Percentiles rank a stretch among this genome's conserved stretches.
Evolutionary conservation across 192 early-diverging fungal genomes (phyloP).

Genomic region (Umbelopsis sp.): DNA sequence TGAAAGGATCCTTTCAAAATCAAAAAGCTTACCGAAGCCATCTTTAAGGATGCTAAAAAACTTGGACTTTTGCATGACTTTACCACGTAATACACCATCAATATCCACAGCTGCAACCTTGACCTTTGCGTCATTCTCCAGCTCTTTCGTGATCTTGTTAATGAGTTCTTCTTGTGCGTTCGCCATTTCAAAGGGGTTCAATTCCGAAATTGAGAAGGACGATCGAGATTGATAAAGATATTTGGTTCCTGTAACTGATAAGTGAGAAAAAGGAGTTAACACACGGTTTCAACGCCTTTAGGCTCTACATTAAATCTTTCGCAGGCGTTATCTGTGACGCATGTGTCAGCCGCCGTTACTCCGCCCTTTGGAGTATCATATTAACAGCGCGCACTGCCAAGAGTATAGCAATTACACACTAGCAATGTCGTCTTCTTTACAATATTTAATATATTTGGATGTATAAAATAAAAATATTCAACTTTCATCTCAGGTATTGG

Average conservation of each 20-base stretch:
- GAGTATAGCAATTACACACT: background rate
- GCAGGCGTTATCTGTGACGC: conserved; percentile 1
- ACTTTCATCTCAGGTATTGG: no score
- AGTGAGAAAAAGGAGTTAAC: background rate
- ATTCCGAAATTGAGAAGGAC: background rate
- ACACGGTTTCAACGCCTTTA: background rate
- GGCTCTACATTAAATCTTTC: background rate
- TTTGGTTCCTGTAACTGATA: background rate
- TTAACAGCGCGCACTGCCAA: background rate
- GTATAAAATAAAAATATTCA: no score
- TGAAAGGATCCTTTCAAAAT: background rate
- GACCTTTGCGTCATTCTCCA: conserved; percentile 48
- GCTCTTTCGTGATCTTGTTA: background rate
- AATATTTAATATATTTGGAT: no score
- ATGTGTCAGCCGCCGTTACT: background rate
- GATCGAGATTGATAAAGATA: background rate
- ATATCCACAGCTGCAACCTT: conserved; percentile 74
- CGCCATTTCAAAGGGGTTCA: background rate
- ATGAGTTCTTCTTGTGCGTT: background rate
- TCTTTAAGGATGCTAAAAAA: conserved; percentile 61
- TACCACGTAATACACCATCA: conserved; percentile 74
- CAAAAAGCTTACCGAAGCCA: conserved; percentile 62
- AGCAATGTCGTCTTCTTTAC: no score
- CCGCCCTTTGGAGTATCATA: background rate
- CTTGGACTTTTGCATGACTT: conserved; percentile 67